Base-by-base conservation (phyloP, 306 rosid genomes). In the Dalbergia oliveri region DNA sequence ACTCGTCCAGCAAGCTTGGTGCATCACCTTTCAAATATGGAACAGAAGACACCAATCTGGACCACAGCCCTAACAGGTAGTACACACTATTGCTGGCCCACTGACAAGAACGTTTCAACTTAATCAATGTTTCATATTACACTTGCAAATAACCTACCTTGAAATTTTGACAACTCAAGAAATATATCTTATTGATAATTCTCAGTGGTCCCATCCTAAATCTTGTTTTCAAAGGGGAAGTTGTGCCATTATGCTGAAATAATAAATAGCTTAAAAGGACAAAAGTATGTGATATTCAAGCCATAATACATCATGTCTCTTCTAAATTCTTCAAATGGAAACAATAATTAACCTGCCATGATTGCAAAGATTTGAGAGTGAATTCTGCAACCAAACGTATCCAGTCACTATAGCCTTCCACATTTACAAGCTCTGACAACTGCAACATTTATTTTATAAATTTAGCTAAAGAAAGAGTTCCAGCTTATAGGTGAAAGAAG, bases 11-110 rank as follows among this genome's bases (percentile, higher is more conserved):
- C 80, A 93, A 91, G 92, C 99, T 93, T 75, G 98, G 99, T 43
- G 99, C 97, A 43, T 95, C 99, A 45, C 97, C 99, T 80, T 95
- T 95, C 92, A 95, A 88, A 89, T 95, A 95, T 72, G 99, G 99
- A 80, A 95, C 98, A 86, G 99, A 95, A 60, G 98, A 76, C 81
- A 95, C 99, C 88, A 95, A 91, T 89, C 99, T 91, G 78, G 99
- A 95, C 99, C 99, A 95, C 31, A 95, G 84, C 56, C 99, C 99
- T 84, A 95, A 85, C 33, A 95, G 96, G 84, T 95, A 95, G 92
- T 95, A 95, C 47, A 95, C 96, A 65, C 99, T 95, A 87, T 93
- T 95, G 92, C 99, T 93, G 79, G 98, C 99, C 99, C 99, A 93
- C 99, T 95, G 90, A 73, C 82, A 88, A 82, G 63, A 85, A 69